phyloP scores from a whole-genome alignment of 768 basidiomycete species.

The Cyclocybe cylindracea region DNA sequence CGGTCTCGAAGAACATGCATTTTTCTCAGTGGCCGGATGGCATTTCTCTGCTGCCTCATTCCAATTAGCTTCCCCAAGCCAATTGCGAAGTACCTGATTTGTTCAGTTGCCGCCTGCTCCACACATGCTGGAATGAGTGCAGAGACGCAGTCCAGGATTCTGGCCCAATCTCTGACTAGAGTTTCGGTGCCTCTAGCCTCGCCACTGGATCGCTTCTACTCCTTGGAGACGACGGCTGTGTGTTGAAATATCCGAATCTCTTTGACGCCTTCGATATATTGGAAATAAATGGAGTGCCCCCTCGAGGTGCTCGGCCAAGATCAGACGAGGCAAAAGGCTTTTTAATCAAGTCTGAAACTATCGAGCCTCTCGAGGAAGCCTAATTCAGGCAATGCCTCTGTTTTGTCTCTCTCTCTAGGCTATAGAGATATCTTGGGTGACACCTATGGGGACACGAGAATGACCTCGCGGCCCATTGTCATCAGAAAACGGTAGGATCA shows the following conservation, averaged over 20 bases:
- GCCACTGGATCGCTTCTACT: too few relatives aligned
- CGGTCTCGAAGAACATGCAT: constrained; percentile 6
- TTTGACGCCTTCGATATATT: background rate
- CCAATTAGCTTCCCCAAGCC: background rate
- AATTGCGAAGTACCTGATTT: background rate
- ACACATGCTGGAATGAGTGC: too few relatives aligned
- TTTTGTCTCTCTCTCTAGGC: background rate
- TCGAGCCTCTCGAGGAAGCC: background rate
- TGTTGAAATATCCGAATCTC: too few relatives aligned
- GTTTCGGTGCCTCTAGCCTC: too few relatives aligned
- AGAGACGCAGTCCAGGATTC: background rate
- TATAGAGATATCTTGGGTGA: background rate
- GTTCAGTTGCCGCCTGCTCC: too few relatives aligned
- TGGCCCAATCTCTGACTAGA: background rate
- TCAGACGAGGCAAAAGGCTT: background rate
- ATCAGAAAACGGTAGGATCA: too few relatives aligned
- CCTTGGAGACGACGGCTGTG: too few relatives aligned
- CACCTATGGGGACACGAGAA: too few relatives aligned
- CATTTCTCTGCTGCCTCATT: background rate
- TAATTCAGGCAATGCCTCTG: background rate
- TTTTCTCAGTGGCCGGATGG: constrained; percentile 1
- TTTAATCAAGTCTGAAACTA: constrained; percentile 5
- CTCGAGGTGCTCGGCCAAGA: background rate
- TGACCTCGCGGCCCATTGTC: too few relatives aligned
- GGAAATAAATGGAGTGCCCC: background rate